phyloP scores from a whole-genome alignment of 805 yeast genomes.

The Wickerhamomyces sydowiorum region DNA sequence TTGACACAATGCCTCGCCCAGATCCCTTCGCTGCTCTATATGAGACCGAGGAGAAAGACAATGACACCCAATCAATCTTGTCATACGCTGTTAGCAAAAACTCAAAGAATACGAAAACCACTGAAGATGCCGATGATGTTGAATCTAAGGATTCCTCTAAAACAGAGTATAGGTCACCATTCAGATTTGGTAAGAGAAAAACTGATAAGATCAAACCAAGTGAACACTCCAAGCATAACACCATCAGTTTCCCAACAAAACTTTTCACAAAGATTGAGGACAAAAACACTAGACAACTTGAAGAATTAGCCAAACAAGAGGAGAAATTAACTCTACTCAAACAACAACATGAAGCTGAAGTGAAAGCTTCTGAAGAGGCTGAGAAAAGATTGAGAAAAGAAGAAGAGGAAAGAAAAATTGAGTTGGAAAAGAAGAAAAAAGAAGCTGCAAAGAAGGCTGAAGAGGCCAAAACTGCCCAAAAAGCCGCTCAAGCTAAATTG shows the following conservation, averaged over 20 bases:
- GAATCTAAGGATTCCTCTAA: not conserved
- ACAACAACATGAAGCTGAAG: conserved; percentile 8
- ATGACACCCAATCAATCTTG: not conserved
- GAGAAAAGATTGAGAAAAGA: conserved; percentile 1
- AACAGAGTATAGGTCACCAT: not conserved
- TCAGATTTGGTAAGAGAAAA: not conserved
- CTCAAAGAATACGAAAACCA: not conserved
- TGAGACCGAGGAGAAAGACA: not conserved
- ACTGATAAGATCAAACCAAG: not conserved
- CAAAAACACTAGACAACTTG: conserved; percentile 12
- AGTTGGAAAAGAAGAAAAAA: conserved; percentile 8
- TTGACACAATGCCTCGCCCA: not conserved
- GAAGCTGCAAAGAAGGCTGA: conserved; percentile 10
- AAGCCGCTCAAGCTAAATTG: conserved; percentile 1
- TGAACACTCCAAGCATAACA: not conserved
- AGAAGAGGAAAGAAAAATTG: conserved; percentile 2
- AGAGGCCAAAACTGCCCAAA: conserved; percentile 1
- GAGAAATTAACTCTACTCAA: conserved; percentile 8
- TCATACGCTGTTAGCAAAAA: not conserved
- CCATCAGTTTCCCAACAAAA: conserved; percentile 2
- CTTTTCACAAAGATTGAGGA: conserved; percentile 11
- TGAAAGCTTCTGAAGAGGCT: conserved; percentile 3
- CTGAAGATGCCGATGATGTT: not conserved
- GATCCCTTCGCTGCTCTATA: conserved; percentile 1
- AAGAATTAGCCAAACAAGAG: conserved; percentile 11